A percentile compares a stretch with the other conserved stretches of the same genome.
Evolutionary conservation across 2,329 filamentous ascomycete species (phyloP).

Genomic region (Rasamsonia emersonii): DNA sequence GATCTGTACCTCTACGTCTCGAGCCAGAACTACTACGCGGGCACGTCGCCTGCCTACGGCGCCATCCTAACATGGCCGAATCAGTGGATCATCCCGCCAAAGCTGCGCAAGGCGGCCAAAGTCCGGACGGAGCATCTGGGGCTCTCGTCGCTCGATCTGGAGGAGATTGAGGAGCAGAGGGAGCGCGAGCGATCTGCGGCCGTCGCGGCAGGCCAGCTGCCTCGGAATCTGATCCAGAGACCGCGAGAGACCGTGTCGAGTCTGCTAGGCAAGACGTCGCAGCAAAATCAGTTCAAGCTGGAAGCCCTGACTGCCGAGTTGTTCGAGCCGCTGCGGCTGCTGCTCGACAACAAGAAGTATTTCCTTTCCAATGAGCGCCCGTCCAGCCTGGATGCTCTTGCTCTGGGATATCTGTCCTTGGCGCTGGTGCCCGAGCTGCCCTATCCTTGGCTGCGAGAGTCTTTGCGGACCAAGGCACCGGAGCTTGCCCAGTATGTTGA

Average conservation of each 20-base stretch:
- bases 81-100: constrained; percentile 75
- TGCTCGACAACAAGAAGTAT: constrained; percentile 49
- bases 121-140: constrained; percentile 61
- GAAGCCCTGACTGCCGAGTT: constrained; percentile 63
- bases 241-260: constrained; percentile 52
- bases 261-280: constrained; percentile 58
- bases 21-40: constrained; percentile 71
- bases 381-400: constrained; percentile 67
- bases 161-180: constrained; percentile 36
- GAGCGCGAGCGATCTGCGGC: constrained; percentile 29
- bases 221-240: constrained; percentile 45
- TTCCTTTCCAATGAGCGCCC: constrained; percentile 46
- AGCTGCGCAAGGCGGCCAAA: constrained; percentile 62
- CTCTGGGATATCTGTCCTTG: constrained; percentile 68
- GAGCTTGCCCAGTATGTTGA: constrained; percentile 38
- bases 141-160: constrained; percentile 58
- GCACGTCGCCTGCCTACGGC: constrained; percentile 74
- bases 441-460: constrained; percentile 53
- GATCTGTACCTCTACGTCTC: constrained; percentile 87
- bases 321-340: constrained; percentile 59
- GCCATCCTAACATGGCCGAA: constrained; percentile 73
- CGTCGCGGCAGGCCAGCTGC: constrained; percentile 31
- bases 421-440: constrained; percentile 57
- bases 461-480: constrained; percentile 44
- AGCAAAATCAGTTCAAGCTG: constrained; percentile 65